Base-by-base conservation (phyloP, 2,329 filamentous ascomycete genomes). In the Ophiostoma sp. region DNA sequence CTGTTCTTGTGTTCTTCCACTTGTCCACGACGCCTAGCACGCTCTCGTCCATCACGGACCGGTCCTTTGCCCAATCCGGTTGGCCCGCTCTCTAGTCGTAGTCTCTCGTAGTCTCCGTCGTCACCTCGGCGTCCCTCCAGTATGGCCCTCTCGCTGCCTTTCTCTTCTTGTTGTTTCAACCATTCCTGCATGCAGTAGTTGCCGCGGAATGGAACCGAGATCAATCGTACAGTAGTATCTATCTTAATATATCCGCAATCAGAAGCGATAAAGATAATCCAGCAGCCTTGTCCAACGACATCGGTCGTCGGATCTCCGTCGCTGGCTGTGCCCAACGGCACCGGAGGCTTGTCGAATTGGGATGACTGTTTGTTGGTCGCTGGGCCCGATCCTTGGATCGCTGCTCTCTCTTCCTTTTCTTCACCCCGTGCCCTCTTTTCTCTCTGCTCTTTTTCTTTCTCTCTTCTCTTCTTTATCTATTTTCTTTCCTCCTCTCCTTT, bases 161-260 rank as follows among this genome's bases (percentile, higher is more conserved):
- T 47, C 8, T 55, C n/a, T 27, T 52, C n/a, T 55, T 55, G 7
- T 55, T 55, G 18, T 55, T 55, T 55, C 49, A 55, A 55, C 49
- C 18, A 55, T 14, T 55, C 49, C 47, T 9, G 49, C 18, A 55
- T 55, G 49, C 49, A 27, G 49, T 55, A 55, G 49, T 55, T 55
- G 18, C 49, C 49, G 49, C 49, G 49, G 49, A 55, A 55, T 55
- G 49, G 18, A 27, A 18, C 49, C 49, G 7, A 55, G 49, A 55
- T 55, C 49, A 55, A 55, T 55, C 49, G 49, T 55, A 62, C 36
- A 62, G n/a, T 62, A 62, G 12, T 55, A 55, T 5, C 27, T 27
- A 27, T 27, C 27, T 27, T 27, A 27, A 27, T 27, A 27, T 27
- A 27, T 27, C 27, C 2, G 27, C 27, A 55, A 18, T 52, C 6